Conservation (phyloP, 169 alveolate species). For the Pseudocohnilembus persalinus region DNA sequence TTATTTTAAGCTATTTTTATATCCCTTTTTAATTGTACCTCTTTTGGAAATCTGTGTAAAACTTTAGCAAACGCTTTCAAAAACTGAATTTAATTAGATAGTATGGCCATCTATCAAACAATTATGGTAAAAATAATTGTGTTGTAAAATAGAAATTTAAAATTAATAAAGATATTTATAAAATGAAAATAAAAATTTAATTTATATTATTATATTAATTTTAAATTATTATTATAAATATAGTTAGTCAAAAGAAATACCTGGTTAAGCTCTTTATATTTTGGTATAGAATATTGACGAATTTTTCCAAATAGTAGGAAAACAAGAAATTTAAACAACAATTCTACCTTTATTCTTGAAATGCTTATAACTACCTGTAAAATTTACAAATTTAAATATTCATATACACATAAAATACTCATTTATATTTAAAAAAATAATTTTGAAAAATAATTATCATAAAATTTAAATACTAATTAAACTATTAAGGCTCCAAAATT, state of each 20-base stretch:
- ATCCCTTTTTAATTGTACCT: background rate
- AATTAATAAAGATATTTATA: too few relatives aligned
- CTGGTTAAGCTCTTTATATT: background rate
- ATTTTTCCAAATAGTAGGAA: background rate
- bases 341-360: background rate
- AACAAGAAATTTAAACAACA: background rate
- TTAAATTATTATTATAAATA: too few relatives aligned
- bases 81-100: background rate
- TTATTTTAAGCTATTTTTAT: background rate
- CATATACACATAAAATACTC: too few relatives aligned
- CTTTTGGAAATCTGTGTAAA: background rate
- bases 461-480: too few relatives aligned
- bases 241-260: background rate
- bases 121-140: background rate
- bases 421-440: too few relatives aligned
- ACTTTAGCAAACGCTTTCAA: background rate
- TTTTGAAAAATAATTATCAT: too few relatives aligned
- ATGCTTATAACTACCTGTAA: background rate
- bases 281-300: background rate
- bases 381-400: too few relatives aligned
- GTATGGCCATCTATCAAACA: background rate
- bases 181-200: too few relatives aligned
- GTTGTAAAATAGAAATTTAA: too few relatives aligned
- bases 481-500: background rate
- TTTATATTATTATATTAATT: too few relatives aligned